Conservation (phyloP, 2,329 filamentous ascomycete species). For the Colletotrichum musae region DNA sequence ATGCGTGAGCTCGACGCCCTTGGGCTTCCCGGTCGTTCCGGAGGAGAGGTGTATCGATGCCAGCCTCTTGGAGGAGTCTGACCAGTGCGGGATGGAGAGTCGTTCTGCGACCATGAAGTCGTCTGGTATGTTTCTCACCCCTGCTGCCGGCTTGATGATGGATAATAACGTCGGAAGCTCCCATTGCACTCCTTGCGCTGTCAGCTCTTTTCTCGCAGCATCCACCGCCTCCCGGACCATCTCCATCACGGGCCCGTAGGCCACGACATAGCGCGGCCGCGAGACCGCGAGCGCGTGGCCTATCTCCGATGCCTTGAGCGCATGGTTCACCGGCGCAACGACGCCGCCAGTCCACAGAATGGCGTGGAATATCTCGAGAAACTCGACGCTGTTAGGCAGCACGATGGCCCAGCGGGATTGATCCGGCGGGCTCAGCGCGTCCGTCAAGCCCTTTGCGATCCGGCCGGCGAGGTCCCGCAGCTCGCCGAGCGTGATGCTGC, state of each 20-base stretch:
- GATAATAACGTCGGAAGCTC: conserved; percentile 52
- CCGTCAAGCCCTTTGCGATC: conserved; percentile 56
- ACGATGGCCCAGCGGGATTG: conserved; percentile 59
- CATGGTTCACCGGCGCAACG: conserved; percentile 57
- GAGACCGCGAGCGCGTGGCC: conserved; percentile 58
- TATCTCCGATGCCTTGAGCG: conserved; percentile 55
- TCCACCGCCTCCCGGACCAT: conserved; percentile 51
- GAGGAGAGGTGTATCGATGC: conserved; percentile 56
- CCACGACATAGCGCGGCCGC: conserved; percentile 56
- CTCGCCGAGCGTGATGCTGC: conserved; percentile 60
- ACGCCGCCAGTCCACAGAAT: conserved; percentile 58
- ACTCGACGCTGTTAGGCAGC: conserved; percentile 61
- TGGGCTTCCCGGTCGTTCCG: conserved; percentile 91
- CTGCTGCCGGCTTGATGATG: conserved; percentile 46
- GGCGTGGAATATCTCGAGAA: conserved; percentile 58
- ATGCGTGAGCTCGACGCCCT: conserved; percentile 91
- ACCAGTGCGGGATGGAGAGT: conserved; percentile 54
- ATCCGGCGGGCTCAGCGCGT: conserved; percentile 50
- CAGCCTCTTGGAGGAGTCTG: conserved; percentile 50
- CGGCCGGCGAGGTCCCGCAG: conserved; percentile 57
- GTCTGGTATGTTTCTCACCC: conserved; percentile 49
- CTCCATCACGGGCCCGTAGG: conserved; percentile 52
- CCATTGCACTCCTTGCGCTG: conserved; percentile 50
- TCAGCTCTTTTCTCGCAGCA: conserved; percentile 48
- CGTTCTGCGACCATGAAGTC: conserved; percentile 50